A percentile compares a stretch with the other conserved stretches of the same genome.
phyloP scores from a whole-genome alignment of 23 red algal species.

The Agarophyton chilense region DNA sequence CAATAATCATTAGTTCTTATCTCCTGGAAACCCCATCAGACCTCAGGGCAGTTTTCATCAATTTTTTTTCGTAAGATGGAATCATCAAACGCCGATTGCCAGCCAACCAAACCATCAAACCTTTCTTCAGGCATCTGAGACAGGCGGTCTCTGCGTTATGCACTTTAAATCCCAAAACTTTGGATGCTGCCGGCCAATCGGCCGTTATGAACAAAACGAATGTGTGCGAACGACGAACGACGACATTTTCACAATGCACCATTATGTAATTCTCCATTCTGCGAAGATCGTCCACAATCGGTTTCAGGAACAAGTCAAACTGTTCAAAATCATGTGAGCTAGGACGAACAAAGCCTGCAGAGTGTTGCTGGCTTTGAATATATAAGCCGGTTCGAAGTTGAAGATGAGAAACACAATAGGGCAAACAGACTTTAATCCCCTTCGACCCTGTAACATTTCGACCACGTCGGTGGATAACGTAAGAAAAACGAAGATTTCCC shows the following conservation, averaged over 20 bases:
- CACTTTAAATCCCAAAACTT: background rate
- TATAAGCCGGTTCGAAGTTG: background rate
- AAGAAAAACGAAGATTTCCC: background rate
- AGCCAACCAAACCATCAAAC: background rate
- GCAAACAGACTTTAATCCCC: background rate
- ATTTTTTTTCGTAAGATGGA: background rate
- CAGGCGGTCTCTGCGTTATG: background rate
- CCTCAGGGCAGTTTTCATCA: background rate
- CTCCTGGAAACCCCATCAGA: background rate
- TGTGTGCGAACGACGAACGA: background rate
- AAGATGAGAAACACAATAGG: background rate
- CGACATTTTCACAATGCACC: background rate
- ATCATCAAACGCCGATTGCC: background rate
- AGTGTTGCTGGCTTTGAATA: background rate
- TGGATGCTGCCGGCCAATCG: conserved; percentile 4
- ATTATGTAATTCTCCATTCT: background rate
- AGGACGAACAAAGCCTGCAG: background rate
- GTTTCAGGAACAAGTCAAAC: background rate
- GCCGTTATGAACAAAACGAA: background rate
- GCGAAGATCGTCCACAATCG: background rate
- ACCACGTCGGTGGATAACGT: background rate
- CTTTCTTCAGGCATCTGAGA: background rate
- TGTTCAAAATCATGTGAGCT: background rate
- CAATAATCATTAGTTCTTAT: background rate
- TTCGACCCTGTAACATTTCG: background rate